These are phyloP conservation scores for Aspergillus sp. DNA, from an alignment of 2,329 filamentous ascomycete genomes.

Conservation along the genomic window DNA sequence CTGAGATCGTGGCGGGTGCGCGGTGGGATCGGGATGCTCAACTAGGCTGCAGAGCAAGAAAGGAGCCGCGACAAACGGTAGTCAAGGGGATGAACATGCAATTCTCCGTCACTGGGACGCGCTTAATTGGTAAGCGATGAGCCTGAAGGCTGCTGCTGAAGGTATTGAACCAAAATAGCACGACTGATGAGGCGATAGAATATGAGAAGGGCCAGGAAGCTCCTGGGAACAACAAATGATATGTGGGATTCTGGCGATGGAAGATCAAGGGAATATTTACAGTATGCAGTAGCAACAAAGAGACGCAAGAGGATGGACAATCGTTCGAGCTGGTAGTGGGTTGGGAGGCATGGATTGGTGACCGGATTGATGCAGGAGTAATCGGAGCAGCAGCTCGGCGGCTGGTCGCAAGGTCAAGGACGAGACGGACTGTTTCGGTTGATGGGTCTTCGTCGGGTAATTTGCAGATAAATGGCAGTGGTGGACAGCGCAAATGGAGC, in stretches of 20 bases:
- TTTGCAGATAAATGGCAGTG: constrained; percentile 8
- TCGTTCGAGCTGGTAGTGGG: constrained; percentile 10
- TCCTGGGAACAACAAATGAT: not conserved
- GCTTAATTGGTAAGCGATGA: constrained; percentile 19
- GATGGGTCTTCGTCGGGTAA: constrained; percentile 9
- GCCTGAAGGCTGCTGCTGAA: constrained; percentile 1
- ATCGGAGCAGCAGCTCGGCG: not conserved
- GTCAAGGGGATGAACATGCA: constrained; percentile 18
- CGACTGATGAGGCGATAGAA: constrained; percentile 1
- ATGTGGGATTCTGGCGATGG: not conserved
- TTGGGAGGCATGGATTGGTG: constrained; percentile 20
- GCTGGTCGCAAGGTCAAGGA: constrained; percentile 8
- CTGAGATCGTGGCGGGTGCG: constrained; percentile 20
- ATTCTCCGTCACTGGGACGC: constrained; percentile 15
- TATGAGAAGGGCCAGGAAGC: constrained; percentile 13
- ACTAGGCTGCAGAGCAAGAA: constrained; percentile 24
- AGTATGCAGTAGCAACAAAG: constrained; percentile 7
- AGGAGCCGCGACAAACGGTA: constrained; percentile 18
- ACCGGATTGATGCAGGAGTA: constrained; percentile 16
- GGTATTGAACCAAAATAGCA: constrained; percentile 17
- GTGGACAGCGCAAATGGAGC: constrained; percentile 7
- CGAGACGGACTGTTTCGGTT: constrained; percentile 14
- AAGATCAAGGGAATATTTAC: constrained; percentile 10
- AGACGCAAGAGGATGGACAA: constrained; percentile 11
- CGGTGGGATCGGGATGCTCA: constrained; percentile 23